Percentiles rank a stretch among this genome's conserved stretches.
Conservation (phyloP, 2,329 filamentous ascomycete genomes). For the Xylariaceae sp. region DNA sequence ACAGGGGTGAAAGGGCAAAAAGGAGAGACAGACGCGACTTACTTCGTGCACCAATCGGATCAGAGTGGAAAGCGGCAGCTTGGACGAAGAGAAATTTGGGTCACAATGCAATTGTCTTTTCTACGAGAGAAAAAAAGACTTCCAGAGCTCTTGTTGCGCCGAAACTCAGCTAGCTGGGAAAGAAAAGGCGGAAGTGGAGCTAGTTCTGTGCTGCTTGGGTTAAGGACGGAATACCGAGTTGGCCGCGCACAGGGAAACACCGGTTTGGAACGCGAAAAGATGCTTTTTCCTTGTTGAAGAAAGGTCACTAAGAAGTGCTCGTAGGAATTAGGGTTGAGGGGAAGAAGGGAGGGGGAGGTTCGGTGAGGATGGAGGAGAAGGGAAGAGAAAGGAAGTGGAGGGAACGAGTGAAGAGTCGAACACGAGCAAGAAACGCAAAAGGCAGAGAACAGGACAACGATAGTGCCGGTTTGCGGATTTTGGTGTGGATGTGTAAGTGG, state of each 20-base stretch:
- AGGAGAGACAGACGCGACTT: slow-evolving; percentile 34
- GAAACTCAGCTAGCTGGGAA: slow-evolving; percentile 18
- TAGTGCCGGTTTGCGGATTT: slow-evolving; percentile 33
- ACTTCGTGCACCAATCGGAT: slow-evolving; percentile 49
- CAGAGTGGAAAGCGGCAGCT: slow-evolving; percentile 26
- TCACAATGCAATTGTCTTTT: slow-evolving; percentile 10
- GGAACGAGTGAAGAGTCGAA: slow-evolving; percentile 24
- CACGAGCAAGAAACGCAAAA: slow-evolving; percentile 30
- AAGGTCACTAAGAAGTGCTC: slow-evolving; percentile 8
- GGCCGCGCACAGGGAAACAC: slow-evolving; percentile 33
- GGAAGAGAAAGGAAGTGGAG: slow-evolving; percentile 18
- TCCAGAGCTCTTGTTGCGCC: slow-evolving; percentile 25
- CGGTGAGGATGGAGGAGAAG: slow-evolving; percentile 14
- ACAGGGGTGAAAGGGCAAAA: slow-evolving; percentile 12
- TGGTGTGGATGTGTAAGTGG: slow-evolving; percentile 29
- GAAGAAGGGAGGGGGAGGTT: slow-evolving; percentile 17
- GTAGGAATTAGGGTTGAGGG: slow-evolving; percentile 32
- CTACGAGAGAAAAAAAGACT: slow-evolving; percentile 22
- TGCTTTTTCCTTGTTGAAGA: slow-evolving; percentile 33
- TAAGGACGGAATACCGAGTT: slow-evolving; percentile 30
- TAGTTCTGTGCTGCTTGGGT: slow-evolving; percentile 22
- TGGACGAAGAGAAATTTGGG: slow-evolving; percentile 24
- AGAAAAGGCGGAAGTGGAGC: slow-evolving; percentile 25
- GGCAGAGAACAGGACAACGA: slow-evolving; percentile 33
- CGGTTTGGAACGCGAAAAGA: slow-evolving; percentile 35